Percentiles rank a stretch among this genome's conserved stretches.
phyloP scores from a whole-genome alignment of 192 early-diverging fungal species.

The Linnemannia zychae region DNA sequence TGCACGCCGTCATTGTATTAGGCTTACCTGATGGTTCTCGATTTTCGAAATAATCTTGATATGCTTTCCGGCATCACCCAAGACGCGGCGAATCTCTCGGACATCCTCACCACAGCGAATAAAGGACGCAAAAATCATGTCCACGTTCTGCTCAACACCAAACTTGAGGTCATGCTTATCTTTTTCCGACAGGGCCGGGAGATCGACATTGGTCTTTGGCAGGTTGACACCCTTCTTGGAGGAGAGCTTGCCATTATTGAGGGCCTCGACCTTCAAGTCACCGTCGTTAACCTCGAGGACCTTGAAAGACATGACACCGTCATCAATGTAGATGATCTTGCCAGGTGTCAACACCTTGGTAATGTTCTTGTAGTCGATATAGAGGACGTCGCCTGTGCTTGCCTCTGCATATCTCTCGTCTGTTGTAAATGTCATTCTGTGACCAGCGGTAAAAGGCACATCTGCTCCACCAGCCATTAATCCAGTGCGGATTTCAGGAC shows the following conservation, averaged over 20 bases:
- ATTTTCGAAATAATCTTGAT: constrained; percentile 98
- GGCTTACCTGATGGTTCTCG: constrained; percentile 76
- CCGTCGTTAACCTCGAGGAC: constrained; percentile 76
- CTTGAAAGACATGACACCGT: constrained; percentile 94
- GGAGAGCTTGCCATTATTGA: constrained; percentile 85
- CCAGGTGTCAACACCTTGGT: constrained; percentile 75
- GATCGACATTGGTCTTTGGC: constrained; percentile 85
- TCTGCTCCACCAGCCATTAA: constrained; percentile 72
- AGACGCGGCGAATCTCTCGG: constrained; percentile 85
- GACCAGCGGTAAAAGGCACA: constrained; percentile 73
- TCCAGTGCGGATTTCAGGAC: constrained; percentile 85
- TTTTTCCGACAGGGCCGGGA: constrained; percentile 92
- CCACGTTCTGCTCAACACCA: constrained; percentile 90
- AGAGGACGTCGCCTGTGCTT: constrained; percentile 69
- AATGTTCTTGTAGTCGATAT: constrained; percentile 84
- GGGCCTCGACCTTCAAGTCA: constrained; percentile 70
- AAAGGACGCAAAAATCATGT: constrained; percentile 95
- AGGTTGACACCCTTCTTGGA: constrained; percentile 96
- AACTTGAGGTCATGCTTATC: constrained; percentile 89
- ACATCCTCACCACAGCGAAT: constrained; percentile 93
- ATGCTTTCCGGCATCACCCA: constrained; percentile 79
- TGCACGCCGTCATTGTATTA: neutral
- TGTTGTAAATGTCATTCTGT: constrained; percentile 77
- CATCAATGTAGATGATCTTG: constrained; percentile 88
- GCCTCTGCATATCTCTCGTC: constrained; percentile 69